Evolutionary conservation across 495 filamentous ascomycete species (phyloP).

Genomic region (Talaromyces proteolyticus): DNA sequence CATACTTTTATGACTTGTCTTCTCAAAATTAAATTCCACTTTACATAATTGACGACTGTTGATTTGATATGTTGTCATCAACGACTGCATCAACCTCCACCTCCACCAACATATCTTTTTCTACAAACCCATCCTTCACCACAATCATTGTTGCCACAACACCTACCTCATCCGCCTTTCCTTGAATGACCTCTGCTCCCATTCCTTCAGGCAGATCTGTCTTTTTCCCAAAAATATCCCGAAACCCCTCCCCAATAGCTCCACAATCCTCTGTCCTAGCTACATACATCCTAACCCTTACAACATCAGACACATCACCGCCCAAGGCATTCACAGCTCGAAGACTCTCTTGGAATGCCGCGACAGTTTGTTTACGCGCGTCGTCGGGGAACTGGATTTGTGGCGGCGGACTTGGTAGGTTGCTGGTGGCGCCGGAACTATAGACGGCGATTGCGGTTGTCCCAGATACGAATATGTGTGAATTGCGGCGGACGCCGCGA

Average conservation of each 20-base stretch:
- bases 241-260: constrained; percentile 28
- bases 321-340: constrained; percentile 32
- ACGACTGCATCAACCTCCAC: constrained; percentile 41
- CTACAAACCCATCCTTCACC: constrained; percentile 32
- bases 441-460: constrained; percentile 26
- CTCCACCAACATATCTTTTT: constrained; percentile 38
- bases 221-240: constrained; percentile 24
- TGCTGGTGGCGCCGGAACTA: neutral
- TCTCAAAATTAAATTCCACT: too few relatives aligned
- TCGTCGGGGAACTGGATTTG: constrained; percentile 30
- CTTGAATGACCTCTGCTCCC: neutral
- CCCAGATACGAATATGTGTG: constrained; percentile 40
- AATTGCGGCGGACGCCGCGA: constrained; percentile 34
- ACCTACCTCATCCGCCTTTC: constrained; percentile 14
- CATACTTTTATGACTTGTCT: too few relatives aligned
- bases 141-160: constrained; percentile 39
- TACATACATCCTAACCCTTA: constrained; percentile 37
- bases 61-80: too few relatives aligned
- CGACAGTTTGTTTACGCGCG: constrained; percentile 30
- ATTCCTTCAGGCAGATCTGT: constrained; percentile 1
- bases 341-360: constrained; percentile 33
- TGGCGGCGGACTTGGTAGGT: neutral
- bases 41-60: neutral
- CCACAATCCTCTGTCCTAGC: constrained; percentile 24
- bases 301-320: constrained; percentile 28